phyloP scores from a whole-genome alignment of 1,139 yeast species.

The Saccharomyces hybrid region DNA sequence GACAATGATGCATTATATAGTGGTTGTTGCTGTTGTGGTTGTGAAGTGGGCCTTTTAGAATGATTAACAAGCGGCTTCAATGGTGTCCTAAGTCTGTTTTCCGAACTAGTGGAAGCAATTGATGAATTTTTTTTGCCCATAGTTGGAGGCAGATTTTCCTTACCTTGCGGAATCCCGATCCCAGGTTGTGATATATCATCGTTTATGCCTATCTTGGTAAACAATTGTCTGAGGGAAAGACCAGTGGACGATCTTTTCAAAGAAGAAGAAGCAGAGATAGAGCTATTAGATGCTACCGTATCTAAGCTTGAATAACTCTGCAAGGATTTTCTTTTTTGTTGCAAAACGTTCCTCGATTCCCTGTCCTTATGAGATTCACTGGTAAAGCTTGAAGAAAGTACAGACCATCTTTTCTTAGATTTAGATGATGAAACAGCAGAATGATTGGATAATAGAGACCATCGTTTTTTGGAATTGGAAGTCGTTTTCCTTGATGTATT shows the following conservation, averaged over 20 bases:
- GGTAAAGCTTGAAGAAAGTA: slow-evolving; percentile 19
- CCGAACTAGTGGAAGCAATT: not conserved
- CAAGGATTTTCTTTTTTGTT: slow-evolving; percentile 17
- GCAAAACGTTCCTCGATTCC: slow-evolving; percentile 13
- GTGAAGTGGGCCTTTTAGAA: slow-evolving; percentile 3
- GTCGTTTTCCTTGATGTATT: slow-evolving; percentile 4
- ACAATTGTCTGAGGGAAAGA: slow-evolving; percentile 26
- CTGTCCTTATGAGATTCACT: slow-evolving; percentile 9
- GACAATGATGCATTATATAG: slow-evolving; percentile 5
- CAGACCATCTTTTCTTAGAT: slow-evolving; percentile 29
- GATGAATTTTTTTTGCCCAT: not conserved
- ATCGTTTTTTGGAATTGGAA: slow-evolving; percentile 21
- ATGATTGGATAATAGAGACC: slow-evolving; percentile 28
- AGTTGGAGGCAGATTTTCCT: slow-evolving; percentile 4
- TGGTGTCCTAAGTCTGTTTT: not conserved
- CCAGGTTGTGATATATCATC: slow-evolving; percentile 12
- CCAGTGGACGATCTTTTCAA: slow-evolving; percentile 28
- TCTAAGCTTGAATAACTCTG: not conserved
- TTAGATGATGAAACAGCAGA: slow-evolving; percentile 13
- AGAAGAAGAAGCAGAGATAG: slow-evolving; percentile 7
- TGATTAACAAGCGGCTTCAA: not conserved
- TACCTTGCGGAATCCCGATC: slow-evolving; percentile 1
- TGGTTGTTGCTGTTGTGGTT: slow-evolving; percentile 6
- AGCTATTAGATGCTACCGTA: not conserved
- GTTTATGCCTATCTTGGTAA: slow-evolving; percentile 21